Evolutionary conservation across 2,329 filamentous ascomycete species (phyloP), one percentile per base, ranked within the genome.

Genomic region (Epichloe gansuensis): DNA sequence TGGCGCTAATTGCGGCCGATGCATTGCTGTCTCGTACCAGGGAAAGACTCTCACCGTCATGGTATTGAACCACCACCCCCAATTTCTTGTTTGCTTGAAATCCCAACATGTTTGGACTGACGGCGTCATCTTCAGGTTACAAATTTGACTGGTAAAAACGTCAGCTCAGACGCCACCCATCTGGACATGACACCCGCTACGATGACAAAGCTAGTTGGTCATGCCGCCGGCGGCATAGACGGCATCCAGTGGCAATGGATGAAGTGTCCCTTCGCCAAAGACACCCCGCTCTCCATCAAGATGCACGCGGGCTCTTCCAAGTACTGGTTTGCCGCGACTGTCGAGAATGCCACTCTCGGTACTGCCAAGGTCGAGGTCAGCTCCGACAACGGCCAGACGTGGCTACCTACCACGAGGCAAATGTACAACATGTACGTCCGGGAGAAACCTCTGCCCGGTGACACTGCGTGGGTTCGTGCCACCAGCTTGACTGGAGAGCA

Each of bases 351-450:
- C 48, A 4, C 12, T 4, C 0, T 4, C 12, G 13, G 41, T 4
- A 51, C 41, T 31, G 11, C 12, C n/a, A n/a, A 25, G 48, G 9
- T 51, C 17, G 48, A 51, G 4, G 48, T 51, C 42, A 51, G 48
- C 31, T 5, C 13, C 21, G 48, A 51, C 28, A 2, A 17, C 2
- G 48, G 48, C 28, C 15, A 45, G 12, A 38, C 13, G 12, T 51
- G 48, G 48, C 0, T n/a, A 5, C 2, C 6, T 9, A 28, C 48
- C 28, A 12, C 15, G 6, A 21, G 48, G 3, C 2, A 45, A 9
- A 7, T 4, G 3, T 6, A 4, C 41, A 51, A 51, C 48, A 45
- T 45, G 41, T 38, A 17, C 25, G 25, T 34, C 1, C 39, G 37
- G 4, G 9, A 17, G 5, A 2, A 3, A 9, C 4, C 1, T 15